Percentiles rank a stretch among this genome's conserved stretches.
Conservation (phyloP, 345 rosid genomes). For the Erysimum cheiranthoides region DNA sequence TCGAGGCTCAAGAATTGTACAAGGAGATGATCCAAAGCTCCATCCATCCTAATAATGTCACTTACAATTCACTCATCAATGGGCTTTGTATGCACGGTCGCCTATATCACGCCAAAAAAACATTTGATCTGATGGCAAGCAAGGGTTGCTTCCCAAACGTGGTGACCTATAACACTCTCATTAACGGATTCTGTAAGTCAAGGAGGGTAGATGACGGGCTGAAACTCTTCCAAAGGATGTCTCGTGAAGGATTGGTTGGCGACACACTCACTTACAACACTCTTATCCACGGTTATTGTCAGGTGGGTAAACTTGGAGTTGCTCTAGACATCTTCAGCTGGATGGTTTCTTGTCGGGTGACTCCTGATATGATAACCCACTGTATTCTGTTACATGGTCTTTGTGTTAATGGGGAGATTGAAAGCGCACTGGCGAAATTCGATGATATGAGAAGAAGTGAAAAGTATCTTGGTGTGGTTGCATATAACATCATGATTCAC, state of each 20-base stretch:
- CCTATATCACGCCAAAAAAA: constrained; percentile 19
- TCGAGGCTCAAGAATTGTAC: constrained; percentile 14
- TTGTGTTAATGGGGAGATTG: constrained; percentile 38
- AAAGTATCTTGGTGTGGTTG: constrained; percentile 4
- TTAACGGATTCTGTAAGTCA: constrained; percentile 42
- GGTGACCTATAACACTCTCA: constrained; percentile 42
- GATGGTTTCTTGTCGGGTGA: constrained; percentile 40
- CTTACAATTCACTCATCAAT: constrained; percentile 18
- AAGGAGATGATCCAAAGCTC: constrained; percentile 26
- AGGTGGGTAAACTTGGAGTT: constrained; percentile 32
- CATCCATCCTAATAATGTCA: constrained; percentile 7
- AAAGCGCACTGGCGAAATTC: constrained; percentile 37
- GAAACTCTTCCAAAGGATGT: constrained; percentile 39
- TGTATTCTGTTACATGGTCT: constrained; percentile 41
- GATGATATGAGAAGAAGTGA: constrained; percentile 33
- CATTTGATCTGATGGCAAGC: constrained; percentile 26
- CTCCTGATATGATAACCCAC: constrained; percentile 42
- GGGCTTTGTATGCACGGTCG: constrained; percentile 14
- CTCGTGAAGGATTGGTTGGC: constrained; percentile 16
- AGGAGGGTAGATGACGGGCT: constrained; percentile 40
- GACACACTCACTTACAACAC: constrained; percentile 35
- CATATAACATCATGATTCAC: constrained; percentile 34
- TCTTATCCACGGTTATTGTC: constrained; percentile 43
- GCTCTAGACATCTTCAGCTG: constrained; percentile 30
- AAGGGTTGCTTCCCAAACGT: constrained; percentile 29